Base-by-base conservation (phyloP, 768 basidiomycete species). In the Macrolepiota albuminosa region DNA sequence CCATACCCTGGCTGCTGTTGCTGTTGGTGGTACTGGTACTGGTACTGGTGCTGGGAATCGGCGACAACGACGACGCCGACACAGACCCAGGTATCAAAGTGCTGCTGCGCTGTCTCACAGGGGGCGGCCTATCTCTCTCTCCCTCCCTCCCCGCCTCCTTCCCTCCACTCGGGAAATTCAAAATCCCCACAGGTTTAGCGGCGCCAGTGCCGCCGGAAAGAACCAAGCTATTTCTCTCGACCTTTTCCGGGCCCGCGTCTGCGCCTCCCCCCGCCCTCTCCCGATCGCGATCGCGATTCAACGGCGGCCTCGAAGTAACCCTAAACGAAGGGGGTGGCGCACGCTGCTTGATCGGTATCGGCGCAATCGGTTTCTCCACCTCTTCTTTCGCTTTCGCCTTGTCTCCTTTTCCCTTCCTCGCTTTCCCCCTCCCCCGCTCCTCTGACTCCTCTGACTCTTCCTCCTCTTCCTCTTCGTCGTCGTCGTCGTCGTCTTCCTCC, bases 311-410 rank as follows among this genome's bases (percentile, higher is more conserved):
- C 21, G 85, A 86, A 2, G 82, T 84, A 49, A 87, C 86, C 60
- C 82, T 83, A 65, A 87, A 87, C 31, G 84, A 75, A 7, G 83
- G 79, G 10, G 78, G 78, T 4, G 84, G 81, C 50, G 80, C 72
- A 36, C 84, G 78, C 65, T 79, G 75, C 62, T 81, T 83, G 62
- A 87, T 86, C 26, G 80, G 80, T 51, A 85, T 86, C 9, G 86
- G 86, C 21, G 81, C 76, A 54, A 83, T 74, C 68, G 70, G 58
- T 66, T 69, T 61, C 49, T 63, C 50, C 61, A 58, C 31, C 31
- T 54, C 24, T 1, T 26, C 36, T 55, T 57, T 36, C 24, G 29
- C 58, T 56, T 47, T 63, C 65, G 18, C 58, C 58, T 36, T 69
- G 49, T 1, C 64, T 0, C 16, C 16, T 64, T 24, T 67, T 65